Evolutionary conservation across 2,329 filamentous ascomycete genomes (phyloP).

Genomic region (Aureobasidium sp.): DNA sequence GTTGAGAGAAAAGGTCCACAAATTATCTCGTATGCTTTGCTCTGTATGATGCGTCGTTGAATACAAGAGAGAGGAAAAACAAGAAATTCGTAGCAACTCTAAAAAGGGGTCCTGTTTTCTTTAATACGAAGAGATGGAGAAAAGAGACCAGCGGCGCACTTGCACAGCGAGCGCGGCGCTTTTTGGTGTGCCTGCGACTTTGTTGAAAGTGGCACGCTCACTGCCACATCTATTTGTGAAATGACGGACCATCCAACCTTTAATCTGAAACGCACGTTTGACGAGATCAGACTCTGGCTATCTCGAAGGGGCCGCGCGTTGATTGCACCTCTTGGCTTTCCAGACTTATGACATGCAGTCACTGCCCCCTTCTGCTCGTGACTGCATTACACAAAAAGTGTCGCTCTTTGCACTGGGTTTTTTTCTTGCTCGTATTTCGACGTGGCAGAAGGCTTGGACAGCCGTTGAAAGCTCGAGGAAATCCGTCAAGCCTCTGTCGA

Average conservation of each 20-base stretch:
- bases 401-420: neutral
- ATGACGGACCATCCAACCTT: neutral
- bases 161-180: neutral
- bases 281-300: neutral
- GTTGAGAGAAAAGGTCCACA: neutral
- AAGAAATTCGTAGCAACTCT: neutral
- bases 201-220: neutral
- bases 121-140: neutral
- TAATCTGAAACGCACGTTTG: constrained; percentile 10
- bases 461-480: neutral
- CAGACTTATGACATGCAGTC: neutral
- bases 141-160: neutral
- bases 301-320: neutral
- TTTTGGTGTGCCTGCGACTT: neutral
- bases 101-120: neutral
- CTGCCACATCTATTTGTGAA: neutral
- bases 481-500: neutral
- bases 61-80: neutral
- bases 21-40: neutral
- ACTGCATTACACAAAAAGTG: neutral
- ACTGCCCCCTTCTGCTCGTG: neutral
- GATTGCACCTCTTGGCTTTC: neutral
- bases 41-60: neutral
- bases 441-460: neutral
- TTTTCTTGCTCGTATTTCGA: neutral